Conservation (phyloP, 768 basidiomycete genomes). For the Mycena pura region DNA sequence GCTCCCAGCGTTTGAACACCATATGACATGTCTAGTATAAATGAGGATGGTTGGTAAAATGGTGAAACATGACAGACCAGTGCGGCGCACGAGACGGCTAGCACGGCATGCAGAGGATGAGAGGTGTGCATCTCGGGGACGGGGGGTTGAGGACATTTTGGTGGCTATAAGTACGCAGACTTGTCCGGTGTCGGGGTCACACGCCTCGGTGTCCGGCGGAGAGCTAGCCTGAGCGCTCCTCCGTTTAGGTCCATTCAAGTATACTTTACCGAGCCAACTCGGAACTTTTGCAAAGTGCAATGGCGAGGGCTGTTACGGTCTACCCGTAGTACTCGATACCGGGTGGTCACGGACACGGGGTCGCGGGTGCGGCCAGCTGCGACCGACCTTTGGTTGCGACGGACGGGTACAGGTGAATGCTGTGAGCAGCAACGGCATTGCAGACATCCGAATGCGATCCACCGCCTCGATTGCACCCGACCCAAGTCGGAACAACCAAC, state of each 20-base stretch:
- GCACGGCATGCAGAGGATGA: not conserved
- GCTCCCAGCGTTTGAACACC: constrained; percentile 20
- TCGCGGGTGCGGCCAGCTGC: too few relatives aligned
- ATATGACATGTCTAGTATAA: constrained; percentile 13
- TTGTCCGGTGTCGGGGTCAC: constrained; percentile 27
- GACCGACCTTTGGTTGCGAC: too few relatives aligned
- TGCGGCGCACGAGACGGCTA: constrained; percentile 1
- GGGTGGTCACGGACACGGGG: too few relatives aligned
- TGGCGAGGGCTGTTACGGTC: too few relatives aligned
- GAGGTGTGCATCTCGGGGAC: constrained; percentile 13
- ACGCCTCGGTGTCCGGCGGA: constrained; percentile 23
- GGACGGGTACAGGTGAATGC: constrained; percentile 13
- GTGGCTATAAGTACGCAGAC: constrained; percentile 23
- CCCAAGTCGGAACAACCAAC: constrained; percentile 12
- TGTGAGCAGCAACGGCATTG: constrained; percentile 12
- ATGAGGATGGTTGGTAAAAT: not conserved
- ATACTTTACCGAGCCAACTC: constrained; percentile 23
- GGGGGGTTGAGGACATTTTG: constrained; percentile 14
- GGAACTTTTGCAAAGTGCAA: constrained; percentile 9
- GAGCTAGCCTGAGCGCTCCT: too few relatives aligned
- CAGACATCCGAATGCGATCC: constrained; percentile 18
- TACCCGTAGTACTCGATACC: too few relatives aligned
- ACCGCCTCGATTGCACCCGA: constrained; percentile 19
- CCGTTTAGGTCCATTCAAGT: constrained; percentile 21
- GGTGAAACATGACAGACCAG: not conserved